Evolutionary conservation across 2,329 filamentous ascomycete species (phyloP).

Genomic region (Arthrobotrys sphaeroides): DNA sequence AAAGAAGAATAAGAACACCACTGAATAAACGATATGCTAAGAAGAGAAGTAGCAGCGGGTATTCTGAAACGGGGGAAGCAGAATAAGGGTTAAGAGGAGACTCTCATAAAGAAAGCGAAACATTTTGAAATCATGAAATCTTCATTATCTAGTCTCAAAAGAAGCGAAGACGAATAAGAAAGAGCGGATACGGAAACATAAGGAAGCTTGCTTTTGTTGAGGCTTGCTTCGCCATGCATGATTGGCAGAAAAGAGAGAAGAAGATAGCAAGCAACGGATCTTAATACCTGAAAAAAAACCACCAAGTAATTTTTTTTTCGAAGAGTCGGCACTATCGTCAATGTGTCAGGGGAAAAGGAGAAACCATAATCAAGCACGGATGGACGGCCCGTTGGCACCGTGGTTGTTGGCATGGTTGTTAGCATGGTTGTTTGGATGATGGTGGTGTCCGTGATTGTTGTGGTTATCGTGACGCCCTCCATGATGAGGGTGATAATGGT

Average conservation of each 20-base stretch:
- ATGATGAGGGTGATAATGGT: constrained; percentile 60
- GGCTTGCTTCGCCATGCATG: constrained; percentile 39
- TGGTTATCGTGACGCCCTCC: constrained; percentile 63
- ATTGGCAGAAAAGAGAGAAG: constrained; percentile 23
- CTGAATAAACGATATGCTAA: constrained; percentile 50
- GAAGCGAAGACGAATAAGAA: constrained; percentile 17
- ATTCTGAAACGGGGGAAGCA: constrained; percentile 46
- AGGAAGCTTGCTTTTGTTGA: constrained; percentile 31
- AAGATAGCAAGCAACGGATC: constrained; percentile 21
- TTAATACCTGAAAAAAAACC: constrained; percentile 9
- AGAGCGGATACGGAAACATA: constrained; percentile 43
- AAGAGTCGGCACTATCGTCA: constrained; percentile 1
- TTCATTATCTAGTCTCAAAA: constrained; percentile 53
- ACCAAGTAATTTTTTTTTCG: constrained; percentile 5
- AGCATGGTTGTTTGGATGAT: constrained; percentile 67
- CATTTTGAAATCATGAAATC: constrained; percentile 45
- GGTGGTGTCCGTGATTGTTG: constrained; percentile 66
- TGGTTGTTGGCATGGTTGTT: constrained; percentile 64
- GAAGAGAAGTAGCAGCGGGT: constrained; percentile 44
- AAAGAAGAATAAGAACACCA: constrained; percentile 41
- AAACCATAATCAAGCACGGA: constrained; percentile 30
- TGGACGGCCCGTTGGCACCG: constrained; percentile 31
- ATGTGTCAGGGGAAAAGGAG: constrained; percentile 8
- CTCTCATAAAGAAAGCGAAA: constrained; percentile 15
- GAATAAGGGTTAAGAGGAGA: constrained; percentile 31